Conservation (phyloP, 1,284 basidiomycete genomes). For the Serendipita sp. region DNA sequence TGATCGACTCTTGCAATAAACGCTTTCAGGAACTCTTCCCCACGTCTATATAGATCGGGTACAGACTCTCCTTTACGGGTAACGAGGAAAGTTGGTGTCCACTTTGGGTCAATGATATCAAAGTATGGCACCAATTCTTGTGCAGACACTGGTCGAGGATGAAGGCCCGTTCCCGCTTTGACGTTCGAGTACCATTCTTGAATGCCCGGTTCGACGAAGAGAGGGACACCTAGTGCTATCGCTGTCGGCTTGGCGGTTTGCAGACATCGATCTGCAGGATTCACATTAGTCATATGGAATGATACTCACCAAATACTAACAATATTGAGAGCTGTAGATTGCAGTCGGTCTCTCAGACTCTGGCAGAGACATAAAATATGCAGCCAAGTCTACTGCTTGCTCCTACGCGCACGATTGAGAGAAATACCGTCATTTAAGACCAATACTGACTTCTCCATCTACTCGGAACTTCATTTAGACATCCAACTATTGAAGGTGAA, state of each 20-base stretch:
- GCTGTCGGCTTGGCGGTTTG: constrained; percentile 61
- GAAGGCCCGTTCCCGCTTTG: constrained; percentile 47
- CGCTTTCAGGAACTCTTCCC: constrained; percentile 35
- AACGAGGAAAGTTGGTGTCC: constrained; percentile 54
- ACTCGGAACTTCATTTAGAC: constrained; percentile 8
- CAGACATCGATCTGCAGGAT: constrained; percentile 56
- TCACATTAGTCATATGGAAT: neutral
- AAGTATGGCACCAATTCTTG: constrained; percentile 37
- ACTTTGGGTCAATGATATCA: constrained; percentile 43
- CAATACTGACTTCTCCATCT: constrained; percentile 6
- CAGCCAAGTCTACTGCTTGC: constrained; percentile 63
- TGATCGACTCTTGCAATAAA: constrained; percentile 36
- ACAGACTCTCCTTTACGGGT: constrained; percentile 60
- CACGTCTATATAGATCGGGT: constrained; percentile 46
- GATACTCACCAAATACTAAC: constrained; percentile 28
- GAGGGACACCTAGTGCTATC: constrained; percentile 44
- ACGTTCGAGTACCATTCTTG: constrained; percentile 78
- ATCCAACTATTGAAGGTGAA: constrained; percentile 21
- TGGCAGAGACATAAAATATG: constrained; percentile 50
- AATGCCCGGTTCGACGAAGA: constrained; percentile 57
- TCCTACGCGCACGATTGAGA: constrained; percentile 24
- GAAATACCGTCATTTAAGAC: neutral
- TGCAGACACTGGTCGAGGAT: constrained; percentile 51
- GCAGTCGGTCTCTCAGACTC: constrained; percentile 55
- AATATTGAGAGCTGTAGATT: constrained; percentile 68